Percentiles rank a stretch among this genome's conserved stretches.
Conservation (phyloP, 2,329 filamentous ascomycete genomes). For the Pseudogymnoascus sp. region DNA sequence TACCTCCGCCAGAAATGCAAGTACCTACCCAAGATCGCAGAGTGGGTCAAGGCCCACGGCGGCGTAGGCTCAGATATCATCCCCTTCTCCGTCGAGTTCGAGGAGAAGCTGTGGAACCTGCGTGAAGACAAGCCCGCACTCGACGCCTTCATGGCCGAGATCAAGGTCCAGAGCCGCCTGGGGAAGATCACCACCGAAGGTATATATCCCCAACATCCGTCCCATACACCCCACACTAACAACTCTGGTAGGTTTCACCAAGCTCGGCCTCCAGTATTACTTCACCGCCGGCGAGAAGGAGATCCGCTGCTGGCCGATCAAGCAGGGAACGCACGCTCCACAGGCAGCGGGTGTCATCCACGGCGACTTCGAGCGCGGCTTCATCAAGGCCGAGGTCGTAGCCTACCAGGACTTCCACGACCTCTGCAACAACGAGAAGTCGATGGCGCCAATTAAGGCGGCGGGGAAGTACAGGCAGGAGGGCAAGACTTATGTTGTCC, state of each 20-base stretch:
- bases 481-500: slow-evolving; percentile 38
- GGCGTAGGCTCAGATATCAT: slow-evolving; percentile 36
- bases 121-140: slow-evolving; percentile 32
- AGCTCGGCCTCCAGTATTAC: slow-evolving; percentile 39
- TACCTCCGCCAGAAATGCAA: slow-evolving; percentile 41
- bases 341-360: slow-evolving; percentile 38
- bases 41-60: slow-evolving; percentile 40
- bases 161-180: slow-evolving; percentile 36
- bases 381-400: slow-evolving; percentile 41
- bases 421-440: slow-evolving; percentile 37
- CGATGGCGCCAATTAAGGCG: slow-evolving; percentile 39
- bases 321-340: slow-evolving; percentile 32
- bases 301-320: slow-evolving; percentile 39
- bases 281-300: slow-evolving; percentile 42
- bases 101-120: slow-evolving; percentile 36
- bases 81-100: slow-evolving; percentile 40
- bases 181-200: slow-evolving; percentile 37
- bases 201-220: background rate
- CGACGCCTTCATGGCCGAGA: slow-evolving; percentile 33
- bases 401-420: slow-evolving; percentile 40
- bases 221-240: background rate
- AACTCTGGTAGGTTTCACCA: slow-evolving; percentile 30
- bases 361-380: slow-evolving; percentile 37
- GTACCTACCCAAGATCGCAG: slow-evolving; percentile 37
- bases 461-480: slow-evolving; percentile 40